Percentiles rank a stretch among this genome's conserved stretches.
phyloP scores from a whole-genome alignment of 495 filamentous ascomycete genomes.

The Hypoxylon lenormandii region DNA sequence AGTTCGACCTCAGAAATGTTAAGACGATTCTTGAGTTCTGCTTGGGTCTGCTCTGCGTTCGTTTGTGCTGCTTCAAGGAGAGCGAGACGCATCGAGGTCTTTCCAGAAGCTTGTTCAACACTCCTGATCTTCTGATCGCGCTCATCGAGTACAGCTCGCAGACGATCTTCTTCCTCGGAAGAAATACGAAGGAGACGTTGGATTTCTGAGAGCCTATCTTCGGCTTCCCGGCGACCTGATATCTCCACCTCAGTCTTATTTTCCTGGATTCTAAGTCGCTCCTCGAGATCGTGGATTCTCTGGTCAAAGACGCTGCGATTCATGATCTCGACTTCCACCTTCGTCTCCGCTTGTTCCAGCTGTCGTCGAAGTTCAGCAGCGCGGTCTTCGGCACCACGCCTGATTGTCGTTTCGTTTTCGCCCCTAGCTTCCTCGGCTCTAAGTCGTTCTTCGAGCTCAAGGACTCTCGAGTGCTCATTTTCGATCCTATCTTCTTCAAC shows the following conservation, averaged over 20 bases:
- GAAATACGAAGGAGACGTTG: slow-evolving; percentile 75
- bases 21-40: slow-evolving; percentile 69
- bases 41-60: slow-evolving; percentile 72
- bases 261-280: slow-evolving; percentile 58
- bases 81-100: slow-evolving; percentile 69
- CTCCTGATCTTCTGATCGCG: slow-evolving; percentile 64
- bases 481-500: slow-evolving; percentile 50
- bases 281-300: slow-evolving; percentile 62
- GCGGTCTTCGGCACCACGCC: slow-evolving; percentile 59
- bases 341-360: slow-evolving; percentile 62
- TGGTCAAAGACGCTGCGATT: slow-evolving; percentile 62
- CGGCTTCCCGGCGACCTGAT: slow-evolving; percentile 72
- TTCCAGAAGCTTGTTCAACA: slow-evolving; percentile 60
- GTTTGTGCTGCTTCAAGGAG: slow-evolving; percentile 73
- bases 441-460: slow-evolving; percentile 61
- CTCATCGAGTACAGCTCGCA: slow-evolving; percentile 76
- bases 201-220: slow-evolving; percentile 78
- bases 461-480: slow-evolving; percentile 46
- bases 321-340: slow-evolving; percentile 66
- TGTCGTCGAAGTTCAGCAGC: slow-evolving; percentile 58
- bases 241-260: slow-evolving; percentile 67
- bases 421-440: slow-evolving; percentile 56
- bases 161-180: slow-evolving; percentile 76
- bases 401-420: slow-evolving; percentile 55
- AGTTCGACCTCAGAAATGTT: slow-evolving; percentile 62